Percentiles rank a stretch among this genome's conserved stretches.
Evolutionary conservation across 768 basidiomycete genomes (phyloP).

Genomic region (Austroboletus festivus): DNA sequence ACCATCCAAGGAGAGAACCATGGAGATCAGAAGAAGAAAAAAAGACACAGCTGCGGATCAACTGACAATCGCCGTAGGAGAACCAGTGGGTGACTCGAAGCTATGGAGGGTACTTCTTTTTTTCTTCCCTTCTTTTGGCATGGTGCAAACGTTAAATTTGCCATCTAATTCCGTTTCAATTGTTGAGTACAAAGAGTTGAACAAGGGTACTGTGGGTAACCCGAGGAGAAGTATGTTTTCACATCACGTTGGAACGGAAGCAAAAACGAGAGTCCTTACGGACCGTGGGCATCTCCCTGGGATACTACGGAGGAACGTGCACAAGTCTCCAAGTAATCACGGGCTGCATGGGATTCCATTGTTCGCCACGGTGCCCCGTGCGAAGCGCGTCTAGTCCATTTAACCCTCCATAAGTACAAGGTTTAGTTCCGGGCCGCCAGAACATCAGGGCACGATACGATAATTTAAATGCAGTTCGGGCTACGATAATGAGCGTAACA

Average conservation of each 20-base stretch:
- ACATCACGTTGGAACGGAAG: constrained; percentile 5
- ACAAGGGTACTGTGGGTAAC: constrained; percentile 6
- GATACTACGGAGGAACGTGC: not conserved
- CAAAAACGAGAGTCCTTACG: not conserved
- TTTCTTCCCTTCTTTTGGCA: too few species aligned
- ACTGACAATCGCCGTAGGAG: too few species aligned
- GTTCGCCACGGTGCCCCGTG: constrained; percentile 1
- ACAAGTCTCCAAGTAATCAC: constrained; percentile 7
- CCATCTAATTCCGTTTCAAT: not conserved
- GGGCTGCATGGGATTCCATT: not conserved
- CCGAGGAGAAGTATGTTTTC: constrained; percentile 11
- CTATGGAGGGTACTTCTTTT: too few species aligned
- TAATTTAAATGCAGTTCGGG: constrained; percentile 19
- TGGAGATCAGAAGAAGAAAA: too few species aligned
- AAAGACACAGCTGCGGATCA: too few species aligned
- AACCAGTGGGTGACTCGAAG: too few species aligned
- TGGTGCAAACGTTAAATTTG: not conserved
- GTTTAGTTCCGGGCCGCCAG: constrained; percentile 6
- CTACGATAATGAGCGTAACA: constrained; percentile 2
- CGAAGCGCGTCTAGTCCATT: not conserved
- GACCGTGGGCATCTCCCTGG: not conserved
- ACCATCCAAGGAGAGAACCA: too few species aligned
- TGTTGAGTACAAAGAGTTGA: not conserved
- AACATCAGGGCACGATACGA: constrained; percentile 4
- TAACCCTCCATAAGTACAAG: not conserved